Conservation (phyloP, 2,329 filamentous ascomycete species). For the Colletotrichum sp. region DNA sequence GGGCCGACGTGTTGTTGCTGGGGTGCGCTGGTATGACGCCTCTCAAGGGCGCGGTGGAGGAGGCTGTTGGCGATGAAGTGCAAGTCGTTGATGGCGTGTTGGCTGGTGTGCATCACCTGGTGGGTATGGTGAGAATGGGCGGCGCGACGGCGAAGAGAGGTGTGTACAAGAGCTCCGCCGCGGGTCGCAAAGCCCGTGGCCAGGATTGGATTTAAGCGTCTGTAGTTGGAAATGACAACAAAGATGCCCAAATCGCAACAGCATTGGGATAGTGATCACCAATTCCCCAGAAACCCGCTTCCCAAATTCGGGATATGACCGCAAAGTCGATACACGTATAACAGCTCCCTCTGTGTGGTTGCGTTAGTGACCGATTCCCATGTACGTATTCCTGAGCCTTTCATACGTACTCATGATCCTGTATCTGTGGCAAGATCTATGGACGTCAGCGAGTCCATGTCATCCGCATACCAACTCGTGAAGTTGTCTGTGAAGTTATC, state of each 20-base stretch:
- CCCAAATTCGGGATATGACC: too few relatives aligned
- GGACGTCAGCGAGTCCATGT: not conserved
- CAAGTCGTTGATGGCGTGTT: slow-evolving; percentile 9
- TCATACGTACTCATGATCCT: not conserved
- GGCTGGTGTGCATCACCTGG: slow-evolving; percentile 9
- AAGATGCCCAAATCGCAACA: not conserved
- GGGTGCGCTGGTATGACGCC: slow-evolving; percentile 13
- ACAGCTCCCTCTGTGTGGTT: not conserved
- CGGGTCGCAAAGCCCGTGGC: slow-evolving; percentile 6
- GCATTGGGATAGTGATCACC: not conserved
- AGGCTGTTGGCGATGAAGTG: slow-evolving; percentile 2
- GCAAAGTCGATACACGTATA: not conserved
- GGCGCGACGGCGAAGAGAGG: slow-evolving; percentile 2
- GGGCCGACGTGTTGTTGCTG: slow-evolving; percentile 6
- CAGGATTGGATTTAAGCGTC: slow-evolving; percentile 8
- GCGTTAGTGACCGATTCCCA: not conserved
- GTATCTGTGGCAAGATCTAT: rapidly evolving
- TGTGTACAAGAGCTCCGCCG: slow-evolving; percentile 6
- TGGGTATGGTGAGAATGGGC: slow-evolving; percentile 9
- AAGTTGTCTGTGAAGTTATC: not conserved
- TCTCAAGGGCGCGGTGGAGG: slow-evolving; percentile 8
- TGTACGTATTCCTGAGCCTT: rapidly evolving
- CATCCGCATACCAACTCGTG: not conserved
- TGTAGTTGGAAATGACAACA: not conserved
- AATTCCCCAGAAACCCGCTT: too few relatives aligned